Percentiles rank a stretch among this genome's conserved stretches.
Conservation (phyloP, 345 rosid genomes). For the Crucihimalaya himalaica region DNA sequence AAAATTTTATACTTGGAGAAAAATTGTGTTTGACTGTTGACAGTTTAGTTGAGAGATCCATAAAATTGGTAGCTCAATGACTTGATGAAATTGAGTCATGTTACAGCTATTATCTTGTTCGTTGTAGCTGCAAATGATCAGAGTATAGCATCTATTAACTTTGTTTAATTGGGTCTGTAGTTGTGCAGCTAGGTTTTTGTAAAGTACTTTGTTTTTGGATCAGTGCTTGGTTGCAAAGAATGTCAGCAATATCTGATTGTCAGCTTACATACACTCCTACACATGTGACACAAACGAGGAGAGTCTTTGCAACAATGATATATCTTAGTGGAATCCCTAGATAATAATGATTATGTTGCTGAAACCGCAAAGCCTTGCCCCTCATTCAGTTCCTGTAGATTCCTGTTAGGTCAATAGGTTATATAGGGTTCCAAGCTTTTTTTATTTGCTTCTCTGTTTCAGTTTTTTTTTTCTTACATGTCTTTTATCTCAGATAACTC, state of each 20-base stretch:
- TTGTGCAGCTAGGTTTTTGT: slow-evolving; percentile 13
- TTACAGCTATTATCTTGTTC: slow-evolving; percentile 1
- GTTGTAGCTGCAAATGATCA: neutral
- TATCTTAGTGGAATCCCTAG: no score
- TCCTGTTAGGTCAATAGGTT: neutral
- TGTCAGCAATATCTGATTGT: slow-evolving; percentile 10
- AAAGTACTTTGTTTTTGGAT: slow-evolving; percentile 12
- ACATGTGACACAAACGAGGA: slow-evolving; percentile 62
- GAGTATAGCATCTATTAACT: no score
- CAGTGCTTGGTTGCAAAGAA: slow-evolving; percentile 10
- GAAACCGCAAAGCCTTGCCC: no score
- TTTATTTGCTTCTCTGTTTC: neutral
- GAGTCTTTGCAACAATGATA: slow-evolving; percentile 61
- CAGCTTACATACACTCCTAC: slow-evolving; percentile 31
- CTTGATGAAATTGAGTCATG: neutral
- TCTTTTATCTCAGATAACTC: neutral
- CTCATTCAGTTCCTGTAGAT: neutral
- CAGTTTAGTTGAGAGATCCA: neutral
- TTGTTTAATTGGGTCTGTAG: slow-evolving; percentile 8
- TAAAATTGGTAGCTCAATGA: neutral
- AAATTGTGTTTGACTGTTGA: neutral
- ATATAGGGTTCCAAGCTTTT: slow-evolving; percentile 8
- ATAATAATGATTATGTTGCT: no score
- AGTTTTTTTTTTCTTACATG: neutral
- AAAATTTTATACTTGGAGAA: no score